phyloP scores from a whole-genome alignment of 176 grass and related monocot species.

The Eleusine indica region DNA sequence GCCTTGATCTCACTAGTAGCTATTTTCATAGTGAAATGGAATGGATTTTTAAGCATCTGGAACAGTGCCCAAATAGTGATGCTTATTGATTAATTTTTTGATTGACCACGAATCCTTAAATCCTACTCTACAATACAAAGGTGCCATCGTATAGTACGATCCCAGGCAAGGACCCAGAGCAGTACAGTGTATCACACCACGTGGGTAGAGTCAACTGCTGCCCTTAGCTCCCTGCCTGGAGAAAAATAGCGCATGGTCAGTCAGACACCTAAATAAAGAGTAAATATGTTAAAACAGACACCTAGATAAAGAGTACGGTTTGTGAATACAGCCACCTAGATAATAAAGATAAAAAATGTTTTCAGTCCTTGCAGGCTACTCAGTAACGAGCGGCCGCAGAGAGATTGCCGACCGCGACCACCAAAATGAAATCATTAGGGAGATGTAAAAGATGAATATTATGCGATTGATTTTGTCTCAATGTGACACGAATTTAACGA shows the following conservation, averaged over 20 bases:
- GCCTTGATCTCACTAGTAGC: neutral
- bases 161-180: neutral
- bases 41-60: neutral
- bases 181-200: neutral
- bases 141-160: neutral
- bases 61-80: neutral
- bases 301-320: neutral
- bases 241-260: neutral
- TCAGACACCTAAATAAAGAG: too few relatives aligned
- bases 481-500: too few relatives aligned
- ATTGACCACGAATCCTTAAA: neutral
- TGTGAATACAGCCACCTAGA: too few relatives aligned
- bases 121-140: neutral
- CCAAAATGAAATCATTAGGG: too few relatives aligned
- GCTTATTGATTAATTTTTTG: neutral
- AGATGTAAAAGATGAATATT: too few relatives aligned
- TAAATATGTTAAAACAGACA: neutral
- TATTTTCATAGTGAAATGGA: neutral
- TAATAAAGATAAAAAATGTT: too few relatives aligned
- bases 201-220: constrained; percentile 19
- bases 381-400: too few relatives aligned
- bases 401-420: too few relatives aligned
- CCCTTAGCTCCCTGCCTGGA: neutral
- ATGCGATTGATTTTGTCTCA: too few relatives aligned
- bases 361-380: too few relatives aligned